Evolutionary conservation across 2,329 filamentous ascomycete genomes (phyloP).

Genomic region (Diaporthe batatas): DNA sequence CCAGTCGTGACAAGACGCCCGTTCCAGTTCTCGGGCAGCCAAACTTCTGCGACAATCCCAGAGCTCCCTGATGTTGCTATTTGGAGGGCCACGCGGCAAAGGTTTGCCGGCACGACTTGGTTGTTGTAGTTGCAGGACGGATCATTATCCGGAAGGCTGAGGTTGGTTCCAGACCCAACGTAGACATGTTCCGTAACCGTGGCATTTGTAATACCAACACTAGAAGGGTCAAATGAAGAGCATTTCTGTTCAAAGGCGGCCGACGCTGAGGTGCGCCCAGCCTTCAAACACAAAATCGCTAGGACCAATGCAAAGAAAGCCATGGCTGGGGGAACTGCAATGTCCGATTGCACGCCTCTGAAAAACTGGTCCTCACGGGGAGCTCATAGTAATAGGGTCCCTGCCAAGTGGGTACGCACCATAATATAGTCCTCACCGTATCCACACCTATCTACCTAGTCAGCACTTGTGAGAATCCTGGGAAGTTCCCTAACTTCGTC

Average conservation of each 20-base stretch:
- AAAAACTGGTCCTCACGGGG: background rate
- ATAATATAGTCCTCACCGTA: slow-evolving; percentile 19
- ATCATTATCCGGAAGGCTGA: slow-evolving; percentile 51
- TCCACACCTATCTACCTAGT: background rate
- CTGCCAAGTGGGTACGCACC: background rate
- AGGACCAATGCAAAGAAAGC: background rate
- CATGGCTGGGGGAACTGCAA: background rate
- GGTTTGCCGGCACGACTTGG: slow-evolving; percentile 42
- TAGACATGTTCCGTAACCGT: slow-evolving; percentile 37
- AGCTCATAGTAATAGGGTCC: too few relatives aligned
- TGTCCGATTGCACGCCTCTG: background rate
- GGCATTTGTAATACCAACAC: slow-evolving; percentile 28
- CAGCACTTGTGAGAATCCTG: background rate
- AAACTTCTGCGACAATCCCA: slow-evolving; percentile 61
- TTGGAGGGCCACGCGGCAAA: slow-evolving; percentile 49
- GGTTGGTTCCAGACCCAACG: slow-evolving; percentile 48
- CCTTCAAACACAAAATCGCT: background rate
- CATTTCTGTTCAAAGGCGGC: slow-evolving; percentile 26
- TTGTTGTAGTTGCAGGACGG: slow-evolving; percentile 48
- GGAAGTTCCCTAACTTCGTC: background rate
- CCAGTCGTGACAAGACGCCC: slow-evolving; percentile 62
- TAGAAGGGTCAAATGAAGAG: slow-evolving; percentile 2
- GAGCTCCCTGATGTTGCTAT: slow-evolving; percentile 53
- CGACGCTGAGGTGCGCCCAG: background rate
- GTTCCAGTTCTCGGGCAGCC: slow-evolving; percentile 61